Percentiles rank a stretch among this genome's conserved stretches.
Conservation (phyloP, 2,329 filamentous ascomycete genomes). For the Penicillium sclerotiorum region DNA sequence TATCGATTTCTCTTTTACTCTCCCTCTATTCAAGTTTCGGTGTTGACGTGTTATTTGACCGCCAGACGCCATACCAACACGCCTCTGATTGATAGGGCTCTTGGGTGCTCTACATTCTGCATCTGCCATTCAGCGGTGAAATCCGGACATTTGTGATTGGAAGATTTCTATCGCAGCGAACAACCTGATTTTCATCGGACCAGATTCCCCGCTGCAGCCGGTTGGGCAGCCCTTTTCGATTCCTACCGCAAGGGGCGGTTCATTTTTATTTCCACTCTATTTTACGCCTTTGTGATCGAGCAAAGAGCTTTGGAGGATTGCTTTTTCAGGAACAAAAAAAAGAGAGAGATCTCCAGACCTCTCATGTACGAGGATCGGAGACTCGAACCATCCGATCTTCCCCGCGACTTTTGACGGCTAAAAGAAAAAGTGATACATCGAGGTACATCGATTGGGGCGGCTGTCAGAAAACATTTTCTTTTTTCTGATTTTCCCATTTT, state of each 20-base stretch:
- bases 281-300: too few relatives aligned
- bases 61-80: constrained; percentile 1
- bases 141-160: constrained; percentile 2
- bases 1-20: not conserved
- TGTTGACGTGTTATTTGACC: constrained; percentile 7
- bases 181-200: constrained; percentile 8
- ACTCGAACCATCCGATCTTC: not conserved
- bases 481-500: not conserved
- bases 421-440: not conserved
- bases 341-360: not conserved
- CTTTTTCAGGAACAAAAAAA: too few relatives aligned
- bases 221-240: constrained; percentile 6
- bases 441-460: constrained; percentile 7
- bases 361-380: not conserved
- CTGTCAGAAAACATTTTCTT: constrained; percentile 6
- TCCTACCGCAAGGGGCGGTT: constrained; percentile 5
- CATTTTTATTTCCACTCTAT: too few relatives aligned
- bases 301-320: too few relatives aligned
- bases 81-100: not conserved
- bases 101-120: not conserved
- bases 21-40: not conserved
- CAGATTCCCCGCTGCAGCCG: constrained; percentile 6
- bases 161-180: constrained; percentile 4
- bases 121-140: constrained; percentile 3
- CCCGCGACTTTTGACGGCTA: constrained; percentile 5